Base-by-base conservation (phyloP, 805 yeast species). In the Debaryomyces prosopidis region DNA sequence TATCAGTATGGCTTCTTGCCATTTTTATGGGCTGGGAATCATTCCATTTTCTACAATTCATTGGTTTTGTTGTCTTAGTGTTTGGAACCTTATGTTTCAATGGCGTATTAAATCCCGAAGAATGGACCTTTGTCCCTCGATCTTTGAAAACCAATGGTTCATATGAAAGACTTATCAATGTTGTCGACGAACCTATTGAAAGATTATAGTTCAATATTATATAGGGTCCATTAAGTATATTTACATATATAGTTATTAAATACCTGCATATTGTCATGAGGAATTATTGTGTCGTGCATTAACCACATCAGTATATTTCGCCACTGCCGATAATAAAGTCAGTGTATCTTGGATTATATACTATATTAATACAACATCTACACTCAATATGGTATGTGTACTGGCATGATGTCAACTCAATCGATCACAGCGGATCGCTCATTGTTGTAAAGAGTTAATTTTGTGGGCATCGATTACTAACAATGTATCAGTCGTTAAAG, bases 71-170 rank as follows among this genome's bases (percentile, higher is more conserved):
- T 0, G 55, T 81, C 16, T 66, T 87, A 39, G 89, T 85, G 5
- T 73, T 77, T 48, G 95, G 95, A 9, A 87, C 94, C 0, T 65
- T 87, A 43, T 74, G 85, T 43, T 87, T 85, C 69, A 87, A 87
- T 57, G 87, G 85, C 2, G 86, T 84, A 1, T 66, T 86, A 34
- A 59, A 65, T n/a, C 77, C 84, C 3, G 81, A 79, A 53, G 55
- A 63, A 11, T 75, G 75, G 74, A 19, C 44, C 2, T 68, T 68
- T 55, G 58, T 82, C 19, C 89, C 88, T 7, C 41, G 44, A 0
- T 69, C 69, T 68, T 66, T 82, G 45, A 71, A 66, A 42, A 12
- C 43, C 2, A 10, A n/a, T 20, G 19, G n/a, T 14, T 34, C 45
- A 4, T n/a, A 45, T 34, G 62, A 53, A 18, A 42, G 57, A 20